A percentile compares a stretch with the other conserved stretches of the same genome.
These are phyloP conservation scores for Starmerella gropengiesseri DNA, from an alignment of 805 yeast genomes.

Conservation along the genomic window DNA sequence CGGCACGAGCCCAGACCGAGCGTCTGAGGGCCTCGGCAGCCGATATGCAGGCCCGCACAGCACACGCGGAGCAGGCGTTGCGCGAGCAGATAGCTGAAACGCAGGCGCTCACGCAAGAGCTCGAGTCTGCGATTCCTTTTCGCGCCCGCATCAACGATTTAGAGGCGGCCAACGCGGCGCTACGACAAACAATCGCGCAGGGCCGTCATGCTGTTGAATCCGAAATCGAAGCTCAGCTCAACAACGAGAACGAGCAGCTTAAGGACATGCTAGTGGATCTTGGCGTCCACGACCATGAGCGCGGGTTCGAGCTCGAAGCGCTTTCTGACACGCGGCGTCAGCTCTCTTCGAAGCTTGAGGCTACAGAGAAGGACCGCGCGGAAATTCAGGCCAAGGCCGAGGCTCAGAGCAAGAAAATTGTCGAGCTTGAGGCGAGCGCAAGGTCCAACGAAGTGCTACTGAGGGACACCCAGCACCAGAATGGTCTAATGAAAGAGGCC, in stretches of 20 bases:
- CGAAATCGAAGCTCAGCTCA: neutral
- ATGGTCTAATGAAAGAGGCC: neutral
- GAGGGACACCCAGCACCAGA: neutral
- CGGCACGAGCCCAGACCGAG: too few relatives aligned
- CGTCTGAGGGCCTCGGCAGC: too few relatives aligned
- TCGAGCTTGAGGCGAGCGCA: neutral
- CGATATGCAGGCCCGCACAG: too few relatives aligned
- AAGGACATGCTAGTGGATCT: conserved; percentile 3
- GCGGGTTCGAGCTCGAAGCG: neutral
- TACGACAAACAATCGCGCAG: neutral
- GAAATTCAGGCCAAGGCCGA: neutral
- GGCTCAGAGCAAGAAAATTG: neutral
- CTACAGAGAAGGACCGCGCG: neutral
- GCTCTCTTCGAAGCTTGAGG: neutral
- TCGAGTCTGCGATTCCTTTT: neutral
- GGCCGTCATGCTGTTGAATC: too few relatives aligned
- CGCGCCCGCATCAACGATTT: neutral
- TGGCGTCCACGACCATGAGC: neutral
- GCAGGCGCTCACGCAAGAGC: neutral
- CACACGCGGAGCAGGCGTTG: too few relatives aligned
- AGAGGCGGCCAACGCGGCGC: neutral
- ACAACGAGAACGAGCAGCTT: conserved; percentile 2
- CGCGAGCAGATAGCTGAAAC: too few relatives aligned
- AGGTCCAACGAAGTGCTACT: neutral
- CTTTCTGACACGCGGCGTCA: neutral